phyloP scores from a whole-genome alignment of 768 basidiomycete species.

The Leccinum longicurvipes region DNA sequence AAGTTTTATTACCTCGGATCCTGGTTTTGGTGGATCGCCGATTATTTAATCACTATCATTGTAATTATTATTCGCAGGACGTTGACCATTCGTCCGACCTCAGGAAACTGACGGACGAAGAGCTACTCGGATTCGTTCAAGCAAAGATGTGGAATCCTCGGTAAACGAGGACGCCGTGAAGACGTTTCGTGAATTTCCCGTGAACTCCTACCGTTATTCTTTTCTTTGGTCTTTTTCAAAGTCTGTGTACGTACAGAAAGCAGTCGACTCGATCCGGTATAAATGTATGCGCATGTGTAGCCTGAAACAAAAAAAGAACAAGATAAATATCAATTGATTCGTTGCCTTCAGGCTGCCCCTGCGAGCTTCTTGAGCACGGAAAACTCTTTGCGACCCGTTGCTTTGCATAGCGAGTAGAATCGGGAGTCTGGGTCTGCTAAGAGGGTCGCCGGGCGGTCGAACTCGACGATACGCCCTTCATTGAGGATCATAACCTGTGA shows the following conservation, averaged over 20 bases:
- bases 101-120: constrained; percentile 52
- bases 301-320: background rate
- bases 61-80: constrained; percentile 33
- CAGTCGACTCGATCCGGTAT: background rate
- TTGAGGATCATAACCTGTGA: constrained; percentile 72
- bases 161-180: background rate
- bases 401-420: constrained; percentile 68
- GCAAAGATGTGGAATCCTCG: constrained; percentile 73
- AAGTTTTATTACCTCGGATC: constrained; percentile 22
- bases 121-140: constrained; percentile 52
- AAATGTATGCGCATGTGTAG: background rate
- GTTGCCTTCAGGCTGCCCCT: constrained; percentile 19
- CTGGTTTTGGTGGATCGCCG: background rate
- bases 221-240: background rate
- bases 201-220: background rate
- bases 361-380: constrained; percentile 67
- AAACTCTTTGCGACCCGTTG: constrained; percentile 72
- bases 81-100: constrained; percentile 56
- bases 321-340: background rate
- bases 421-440: constrained; percentile 55
- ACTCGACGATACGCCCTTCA: constrained; percentile 75
- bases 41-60: background rate
- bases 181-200: background rate
- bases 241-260: background rate
- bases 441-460: constrained; percentile 59